phyloP scores from a whole-genome alignment of 192 early-diverging fungal genomes.

The Podila epigama region DNA sequence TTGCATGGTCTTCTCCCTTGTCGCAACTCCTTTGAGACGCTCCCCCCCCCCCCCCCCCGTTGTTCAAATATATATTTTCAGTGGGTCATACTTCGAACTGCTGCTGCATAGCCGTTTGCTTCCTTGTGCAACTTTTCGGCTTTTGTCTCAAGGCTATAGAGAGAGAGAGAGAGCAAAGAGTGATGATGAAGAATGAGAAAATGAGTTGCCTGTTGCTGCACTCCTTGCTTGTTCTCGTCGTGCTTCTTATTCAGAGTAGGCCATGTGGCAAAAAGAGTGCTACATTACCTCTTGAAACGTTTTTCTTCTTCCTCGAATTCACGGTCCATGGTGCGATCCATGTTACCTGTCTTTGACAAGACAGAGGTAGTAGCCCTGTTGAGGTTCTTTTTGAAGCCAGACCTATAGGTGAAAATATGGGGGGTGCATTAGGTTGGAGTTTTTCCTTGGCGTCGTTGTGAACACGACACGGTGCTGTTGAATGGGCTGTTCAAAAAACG shows the following conservation, averaged over 20 bases:
- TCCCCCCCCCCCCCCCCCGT: no score
- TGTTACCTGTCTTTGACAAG: slow-evolving; percentile 64
- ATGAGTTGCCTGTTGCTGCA: not conserved
- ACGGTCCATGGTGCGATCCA: slow-evolving; percentile 82
- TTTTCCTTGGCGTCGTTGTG: no score
- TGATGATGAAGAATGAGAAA: not conserved
- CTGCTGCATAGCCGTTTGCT: slow-evolving; percentile 91
- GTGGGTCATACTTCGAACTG: slow-evolving; percentile 70
- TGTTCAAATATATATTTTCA: not conserved
- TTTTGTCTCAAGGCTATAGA: slow-evolving; percentile 78
- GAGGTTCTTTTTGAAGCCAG: slow-evolving; percentile 85
- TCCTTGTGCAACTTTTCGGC: slow-evolving; percentile 87
- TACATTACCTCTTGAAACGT: slow-evolving; percentile 66
- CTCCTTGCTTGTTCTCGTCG: not conserved
- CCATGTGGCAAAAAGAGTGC: not conserved
- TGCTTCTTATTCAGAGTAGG: no score
- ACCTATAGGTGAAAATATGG: slow-evolving; percentile 65
- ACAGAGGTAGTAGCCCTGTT: slow-evolving; percentile 76
- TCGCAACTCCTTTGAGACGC: not conserved
- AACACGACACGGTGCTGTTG: no score
- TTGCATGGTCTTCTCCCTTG: not conserved
- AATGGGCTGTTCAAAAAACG: no score
- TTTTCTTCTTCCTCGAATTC: slow-evolving; percentile 86
- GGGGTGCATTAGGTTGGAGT: no score
- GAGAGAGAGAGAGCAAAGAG: not conserved